Evolutionary conservation across 2,329 filamentous ascomycete genomes (phyloP).

Genomic region (Venturia asperata): DNA sequence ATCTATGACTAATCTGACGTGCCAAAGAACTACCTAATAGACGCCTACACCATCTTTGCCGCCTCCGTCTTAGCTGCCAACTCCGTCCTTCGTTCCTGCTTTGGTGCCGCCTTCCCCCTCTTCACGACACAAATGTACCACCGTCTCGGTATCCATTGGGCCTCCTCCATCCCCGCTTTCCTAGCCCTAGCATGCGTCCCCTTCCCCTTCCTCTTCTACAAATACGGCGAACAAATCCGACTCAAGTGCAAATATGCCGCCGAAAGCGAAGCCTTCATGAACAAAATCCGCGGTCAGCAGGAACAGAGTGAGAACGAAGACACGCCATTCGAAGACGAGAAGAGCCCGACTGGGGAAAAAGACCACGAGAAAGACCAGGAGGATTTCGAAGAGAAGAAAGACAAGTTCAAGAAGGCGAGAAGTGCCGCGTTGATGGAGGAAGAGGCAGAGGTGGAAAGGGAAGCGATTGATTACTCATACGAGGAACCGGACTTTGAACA

Average conservation of each 20-base stretch:
- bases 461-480: constrained; percentile 17
- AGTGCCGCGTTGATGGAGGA: not conserved
- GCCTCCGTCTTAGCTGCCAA: constrained; percentile 70
- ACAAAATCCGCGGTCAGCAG: constrained; percentile 34
- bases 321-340: constrained; percentile 21
- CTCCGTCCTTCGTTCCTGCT: constrained; percentile 70
- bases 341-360: constrained; percentile 22
- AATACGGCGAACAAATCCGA: constrained; percentile 58
- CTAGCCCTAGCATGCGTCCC: constrained; percentile 64
- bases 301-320: constrained; percentile 26
- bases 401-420: not conserved
- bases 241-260: constrained; percentile 62
- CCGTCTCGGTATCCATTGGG: constrained; percentile 63
- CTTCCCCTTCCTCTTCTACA: constrained; percentile 70
- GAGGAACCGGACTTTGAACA: constrained; percentile 20
- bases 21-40: constrained; percentile 37
- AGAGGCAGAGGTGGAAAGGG: constrained; percentile 21
- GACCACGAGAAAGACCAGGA: constrained; percentile 23
- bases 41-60: constrained; percentile 62
- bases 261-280: constrained; percentile 56
- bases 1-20: constrained; percentile 51
- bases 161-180: constrained; percentile 65
- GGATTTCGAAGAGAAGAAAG: constrained; percentile 22
- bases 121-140: constrained; percentile 61
- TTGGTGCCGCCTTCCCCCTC: constrained; percentile 71